Percentiles rank a stretch among this genome's conserved stretches.
Conservation (phyloP, 495 filamentous ascomycete species). For the Penicillium desertorum region DNA sequence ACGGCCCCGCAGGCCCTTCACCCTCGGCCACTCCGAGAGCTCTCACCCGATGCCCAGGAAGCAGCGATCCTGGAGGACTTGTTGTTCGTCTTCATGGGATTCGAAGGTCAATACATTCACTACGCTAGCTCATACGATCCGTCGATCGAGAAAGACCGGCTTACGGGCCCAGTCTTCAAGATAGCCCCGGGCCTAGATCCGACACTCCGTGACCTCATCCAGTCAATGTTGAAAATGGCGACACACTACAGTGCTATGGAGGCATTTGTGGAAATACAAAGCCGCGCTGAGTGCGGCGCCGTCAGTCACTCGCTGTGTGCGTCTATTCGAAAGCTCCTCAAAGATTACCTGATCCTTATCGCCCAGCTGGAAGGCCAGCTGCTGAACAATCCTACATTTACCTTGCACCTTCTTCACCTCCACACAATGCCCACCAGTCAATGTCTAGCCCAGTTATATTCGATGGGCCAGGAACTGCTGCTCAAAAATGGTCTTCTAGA, state of each 20-base stretch:
- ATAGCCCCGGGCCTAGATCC: conserved; percentile 85
- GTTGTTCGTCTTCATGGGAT: conserved; percentile 96
- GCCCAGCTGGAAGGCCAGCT: conserved; percentile 91
- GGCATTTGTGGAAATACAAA: conserved; percentile 90
- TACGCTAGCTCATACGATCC: conserved; percentile 81
- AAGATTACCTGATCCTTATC: conserved; percentile 89
- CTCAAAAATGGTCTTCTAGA: conserved; percentile 84
- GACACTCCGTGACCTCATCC: conserved; percentile 81
- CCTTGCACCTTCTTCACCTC: conserved; percentile 86
- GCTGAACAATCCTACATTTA: conserved; percentile 82
- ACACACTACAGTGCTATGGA: conserved; percentile 89
- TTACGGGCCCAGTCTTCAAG: conserved; percentile 76
- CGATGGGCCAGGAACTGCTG: conserved; percentile 80
- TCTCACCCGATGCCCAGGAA: conserved; percentile 81
- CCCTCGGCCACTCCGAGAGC: conserved; percentile 66
- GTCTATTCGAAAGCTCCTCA: conserved; percentile 82
- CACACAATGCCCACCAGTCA: conserved; percentile 87
- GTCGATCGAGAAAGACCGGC: conserved; percentile 75
- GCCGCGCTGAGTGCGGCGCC: conserved; percentile 88
- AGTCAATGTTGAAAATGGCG: conserved; percentile 91
- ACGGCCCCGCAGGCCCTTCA: conserved; percentile 68
- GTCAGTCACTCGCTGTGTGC: conserved; percentile 96
- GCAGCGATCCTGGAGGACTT: conserved; percentile 84
- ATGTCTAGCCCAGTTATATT: conserved; percentile 85
- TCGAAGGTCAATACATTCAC: conserved; percentile 93